Conservation (phyloP, 768 basidiomycete species). For the Pleurotus eryngii region DNA sequence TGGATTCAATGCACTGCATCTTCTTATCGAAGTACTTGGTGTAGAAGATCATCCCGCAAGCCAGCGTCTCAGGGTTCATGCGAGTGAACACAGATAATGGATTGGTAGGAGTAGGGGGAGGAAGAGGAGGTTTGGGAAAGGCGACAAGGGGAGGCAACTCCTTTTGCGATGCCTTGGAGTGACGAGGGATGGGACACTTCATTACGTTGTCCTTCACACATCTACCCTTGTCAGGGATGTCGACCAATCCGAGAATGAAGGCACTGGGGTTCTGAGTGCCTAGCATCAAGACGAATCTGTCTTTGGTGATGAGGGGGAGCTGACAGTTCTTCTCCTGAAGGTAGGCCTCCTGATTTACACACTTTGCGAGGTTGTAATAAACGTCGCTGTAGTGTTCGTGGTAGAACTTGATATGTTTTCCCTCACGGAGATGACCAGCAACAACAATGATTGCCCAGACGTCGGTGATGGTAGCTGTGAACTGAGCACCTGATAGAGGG, state of each 20-base stretch:
- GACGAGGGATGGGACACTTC: too few relatives aligned
- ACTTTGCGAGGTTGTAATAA: background rate
- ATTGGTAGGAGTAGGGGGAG: too few relatives aligned
- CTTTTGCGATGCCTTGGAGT: too few relatives aligned
- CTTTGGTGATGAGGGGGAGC: background rate
- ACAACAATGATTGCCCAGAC: background rate
- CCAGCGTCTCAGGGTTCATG: too few relatives aligned
- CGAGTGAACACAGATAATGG: too few relatives aligned
- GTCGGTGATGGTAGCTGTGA: background rate
- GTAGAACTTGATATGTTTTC: background rate
- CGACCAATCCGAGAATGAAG: background rate
- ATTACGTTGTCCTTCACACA: too few relatives aligned
- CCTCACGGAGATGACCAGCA: background rate
- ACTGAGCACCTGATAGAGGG: background rate
- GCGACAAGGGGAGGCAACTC: too few relatives aligned
- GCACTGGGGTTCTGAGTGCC: background rate
- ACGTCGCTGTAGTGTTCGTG: background rate
- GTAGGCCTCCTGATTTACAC: background rate
- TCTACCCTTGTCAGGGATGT: too few relatives aligned
- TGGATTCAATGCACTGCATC: too few relatives aligned
- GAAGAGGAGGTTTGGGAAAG: too few relatives aligned
- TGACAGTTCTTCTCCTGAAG: background rate
- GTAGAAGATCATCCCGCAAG: too few relatives aligned
- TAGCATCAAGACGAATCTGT: background rate
- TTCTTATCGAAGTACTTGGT: too few relatives aligned